phyloP scores from a whole-genome alignment of 129 eudicot species.

The Helianthus tuberosus region DNA sequence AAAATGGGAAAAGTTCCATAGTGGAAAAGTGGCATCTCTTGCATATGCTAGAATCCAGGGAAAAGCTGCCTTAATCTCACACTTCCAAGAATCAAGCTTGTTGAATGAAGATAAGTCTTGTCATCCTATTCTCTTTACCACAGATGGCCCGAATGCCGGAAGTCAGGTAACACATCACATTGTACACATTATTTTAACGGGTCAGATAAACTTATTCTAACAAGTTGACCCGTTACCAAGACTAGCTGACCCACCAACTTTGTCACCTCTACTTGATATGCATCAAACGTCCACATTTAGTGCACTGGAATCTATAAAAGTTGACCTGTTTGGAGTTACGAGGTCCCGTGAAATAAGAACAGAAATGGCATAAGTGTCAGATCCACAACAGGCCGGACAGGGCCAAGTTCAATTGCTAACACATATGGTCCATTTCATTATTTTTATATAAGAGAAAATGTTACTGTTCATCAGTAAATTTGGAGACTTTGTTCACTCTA shows the following conservation, averaged over 20 bases:
- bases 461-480: too few species aligned
- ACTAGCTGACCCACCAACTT: neutral
- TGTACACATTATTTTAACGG: neutral
- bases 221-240: neutral
- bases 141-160: conserved; percentile 74
- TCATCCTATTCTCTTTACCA: conserved; percentile 63
- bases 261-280: neutral
- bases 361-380: too few species aligned
- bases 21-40: conserved; percentile 67
- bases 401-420: neutral
- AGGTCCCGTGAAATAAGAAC: too few species aligned
- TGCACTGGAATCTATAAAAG: neutral
- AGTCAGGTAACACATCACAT: conserved; percentile 48
- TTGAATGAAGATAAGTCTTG: conserved; percentile 69
- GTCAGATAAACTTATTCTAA: neutral
- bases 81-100: conserved; percentile 70
- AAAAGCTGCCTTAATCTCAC: conserved; percentile 59
- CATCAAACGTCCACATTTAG: neutral
- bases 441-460: too few species aligned
- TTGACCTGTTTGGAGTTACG: neutral
- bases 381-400: neutral
- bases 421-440: neutral
- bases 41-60: conserved; percentile 82
- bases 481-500: too few species aligned
- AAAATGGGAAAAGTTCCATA: conserved; percentile 72